Conservation (phyloP, 2,329 filamentous ascomycete species). For the Penicillium sclerotiorum region DNA sequence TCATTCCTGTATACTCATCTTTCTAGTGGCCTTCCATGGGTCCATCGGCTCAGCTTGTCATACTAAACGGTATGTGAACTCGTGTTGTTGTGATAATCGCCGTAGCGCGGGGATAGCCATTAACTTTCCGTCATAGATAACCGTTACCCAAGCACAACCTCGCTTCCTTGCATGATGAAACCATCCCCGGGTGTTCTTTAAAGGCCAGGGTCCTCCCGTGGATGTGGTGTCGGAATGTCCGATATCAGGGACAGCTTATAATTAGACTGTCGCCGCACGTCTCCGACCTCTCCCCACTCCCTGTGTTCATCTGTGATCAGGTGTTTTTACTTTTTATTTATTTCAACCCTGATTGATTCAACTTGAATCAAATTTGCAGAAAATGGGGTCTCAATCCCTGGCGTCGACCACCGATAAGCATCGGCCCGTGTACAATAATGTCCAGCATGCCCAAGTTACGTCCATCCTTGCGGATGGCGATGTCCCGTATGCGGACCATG, state of each 20-base stretch:
- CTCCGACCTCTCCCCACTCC: too few relatives aligned
- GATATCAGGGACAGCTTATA: neutral
- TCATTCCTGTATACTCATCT: neutral
- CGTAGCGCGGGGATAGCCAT: constrained; percentile 7
- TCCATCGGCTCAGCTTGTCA: constrained; percentile 4
- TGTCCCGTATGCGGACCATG: constrained; percentile 37
- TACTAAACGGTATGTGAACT: too few relatives aligned
- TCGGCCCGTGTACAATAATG: constrained; percentile 20
- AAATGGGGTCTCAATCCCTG: constrained; percentile 14
- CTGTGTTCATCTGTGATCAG: too few relatives aligned
- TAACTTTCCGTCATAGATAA: constrained; percentile 17
- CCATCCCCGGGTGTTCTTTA: too few relatives aligned
- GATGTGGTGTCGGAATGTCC: neutral
- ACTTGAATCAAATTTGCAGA: constrained; percentile 4
- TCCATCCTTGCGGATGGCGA: constrained; percentile 42
- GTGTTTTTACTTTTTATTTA: too few relatives aligned
- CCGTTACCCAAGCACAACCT: too few relatives aligned
- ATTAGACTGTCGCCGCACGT: neutral
- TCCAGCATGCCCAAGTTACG: constrained; percentile 38
- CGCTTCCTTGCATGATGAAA: too few relatives aligned
- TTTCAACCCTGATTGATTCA: too few relatives aligned
- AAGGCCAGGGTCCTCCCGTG: neutral
- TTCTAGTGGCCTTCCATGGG: constrained; percentile 11
- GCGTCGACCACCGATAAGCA: constrained; percentile 15
- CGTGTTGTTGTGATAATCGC: constrained; percentile 1